phyloP scores from a whole-genome alignment of 257 asterid genomes.

The Capsicum rhomboideum region DNA sequence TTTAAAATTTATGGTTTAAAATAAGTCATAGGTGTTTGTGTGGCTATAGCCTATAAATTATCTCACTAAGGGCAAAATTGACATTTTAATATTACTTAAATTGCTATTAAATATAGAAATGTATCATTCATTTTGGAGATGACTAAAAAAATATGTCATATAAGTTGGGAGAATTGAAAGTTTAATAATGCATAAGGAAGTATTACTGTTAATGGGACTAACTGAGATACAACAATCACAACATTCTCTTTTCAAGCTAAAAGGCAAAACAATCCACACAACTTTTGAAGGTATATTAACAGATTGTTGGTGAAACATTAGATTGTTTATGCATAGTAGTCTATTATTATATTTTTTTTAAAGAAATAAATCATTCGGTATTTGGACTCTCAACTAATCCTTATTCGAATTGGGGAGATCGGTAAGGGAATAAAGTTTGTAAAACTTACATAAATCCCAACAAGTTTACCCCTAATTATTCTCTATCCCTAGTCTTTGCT shows the following conservation, averaged over 20 bases:
- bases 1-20: no score
- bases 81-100: background rate
- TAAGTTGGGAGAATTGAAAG: background rate
- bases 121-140: no score
- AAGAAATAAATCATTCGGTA: no score
- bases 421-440: background rate
- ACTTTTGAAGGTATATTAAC: background rate
- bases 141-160: background rate
- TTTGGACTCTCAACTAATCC: background rate
- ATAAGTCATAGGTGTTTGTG: no score
- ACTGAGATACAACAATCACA: slow-evolving; percentile 22
- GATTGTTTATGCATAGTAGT: background rate
- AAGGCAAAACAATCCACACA: slow-evolving; percentile 1
- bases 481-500: no score
- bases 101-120: no score
- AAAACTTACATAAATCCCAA: no score
- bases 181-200: slow-evolving; percentile 16
- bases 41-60: no score
- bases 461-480: no score
- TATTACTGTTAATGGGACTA: slow-evolving; percentile 23
- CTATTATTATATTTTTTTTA: background rate
- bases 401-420: background rate
- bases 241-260: slow-evolving; percentile 21
- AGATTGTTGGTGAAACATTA: background rate
- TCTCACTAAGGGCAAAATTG: no score